phyloP scores from a whole-genome alignment of 2,329 filamentous ascomycete genomes.

The Phialocephala sp. region DNA sequence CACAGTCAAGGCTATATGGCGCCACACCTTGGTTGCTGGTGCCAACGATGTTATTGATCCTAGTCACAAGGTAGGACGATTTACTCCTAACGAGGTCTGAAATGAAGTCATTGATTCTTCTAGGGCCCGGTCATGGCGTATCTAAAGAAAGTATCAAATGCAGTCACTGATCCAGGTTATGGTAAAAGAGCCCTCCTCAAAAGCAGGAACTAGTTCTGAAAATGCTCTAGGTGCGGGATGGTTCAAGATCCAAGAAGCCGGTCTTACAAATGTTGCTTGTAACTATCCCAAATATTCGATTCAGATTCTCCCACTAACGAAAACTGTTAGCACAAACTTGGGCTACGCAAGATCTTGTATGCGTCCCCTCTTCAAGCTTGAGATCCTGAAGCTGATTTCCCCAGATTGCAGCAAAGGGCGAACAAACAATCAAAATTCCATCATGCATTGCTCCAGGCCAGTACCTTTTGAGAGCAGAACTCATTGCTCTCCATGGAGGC shows the following conservation, averaged over 20 bases:
- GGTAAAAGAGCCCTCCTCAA: constrained; percentile 5
- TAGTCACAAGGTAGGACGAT: constrained; percentile 52
- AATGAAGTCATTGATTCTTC: background rate
- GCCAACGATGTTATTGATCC: constrained; percentile 58
- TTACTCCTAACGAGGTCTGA: too few species aligned
- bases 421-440: constrained; percentile 58
- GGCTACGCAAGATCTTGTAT: constrained; percentile 27
- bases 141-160: constrained; percentile 49
- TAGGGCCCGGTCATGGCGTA: constrained; percentile 50
- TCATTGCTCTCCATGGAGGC: constrained; percentile 63
- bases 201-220: background rate
- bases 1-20: constrained; percentile 58
- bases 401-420: constrained; percentile 51
- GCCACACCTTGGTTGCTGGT: constrained; percentile 54
- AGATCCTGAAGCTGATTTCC: background rate
- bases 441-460: constrained; percentile 57
- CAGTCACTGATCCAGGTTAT: constrained; percentile 39
- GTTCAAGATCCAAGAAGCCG: constrained; percentile 58
- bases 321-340: constrained; percentile 19
- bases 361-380: background rate
- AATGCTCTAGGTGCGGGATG: constrained; percentile 24
- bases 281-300: constrained; percentile 41
- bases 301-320: background rate
- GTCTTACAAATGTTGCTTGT: constrained; percentile 50
- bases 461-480: constrained; percentile 64